Evolutionary conservation across 345 rosid species (phyloP).

Genomic region (Citrus maxima): DNA sequence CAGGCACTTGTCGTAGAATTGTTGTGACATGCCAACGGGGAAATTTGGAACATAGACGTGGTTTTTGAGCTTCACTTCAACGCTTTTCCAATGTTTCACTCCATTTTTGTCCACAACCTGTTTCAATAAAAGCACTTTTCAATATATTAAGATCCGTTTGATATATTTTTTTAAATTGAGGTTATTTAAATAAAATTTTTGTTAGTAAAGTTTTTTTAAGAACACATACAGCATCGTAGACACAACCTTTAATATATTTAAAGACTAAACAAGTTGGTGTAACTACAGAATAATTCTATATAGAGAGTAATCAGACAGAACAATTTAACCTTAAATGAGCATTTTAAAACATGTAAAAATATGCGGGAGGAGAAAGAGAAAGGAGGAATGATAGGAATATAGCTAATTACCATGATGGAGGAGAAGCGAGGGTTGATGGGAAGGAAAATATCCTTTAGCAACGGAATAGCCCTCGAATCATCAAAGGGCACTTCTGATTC

Average conservation of each 20-base stretch:
- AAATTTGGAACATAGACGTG: slow-evolving; percentile 22
- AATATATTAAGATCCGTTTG: too few species aligned
- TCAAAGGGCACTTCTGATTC: slow-evolving; percentile 34
- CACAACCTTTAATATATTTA: too few species aligned
- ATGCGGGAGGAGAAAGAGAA: too few species aligned
- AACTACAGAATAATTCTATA: too few species aligned
- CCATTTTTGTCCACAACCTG: slow-evolving; percentile 29
- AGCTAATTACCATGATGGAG: slow-evolving; percentile 37
- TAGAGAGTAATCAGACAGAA: too few species aligned
- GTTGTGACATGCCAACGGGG: slow-evolving; percentile 9
- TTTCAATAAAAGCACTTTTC: background rate
- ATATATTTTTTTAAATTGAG: too few species aligned
- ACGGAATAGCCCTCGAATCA: slow-evolving; percentile 7
- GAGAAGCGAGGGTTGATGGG: slow-evolving; percentile 48
- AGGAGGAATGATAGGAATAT: background rate
- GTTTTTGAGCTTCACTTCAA: slow-evolving; percentile 24
- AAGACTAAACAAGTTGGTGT: too few species aligned
- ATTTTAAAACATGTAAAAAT: background rate
- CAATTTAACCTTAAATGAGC: background rate
- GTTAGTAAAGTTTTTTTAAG: too few species aligned
- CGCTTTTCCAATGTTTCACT: slow-evolving; percentile 31
- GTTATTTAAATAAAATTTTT: too few species aligned
- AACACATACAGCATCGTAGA: too few species aligned
- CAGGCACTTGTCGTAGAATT: slow-evolving; percentile 22
- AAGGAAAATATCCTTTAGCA: slow-evolving; percentile 33